Evolutionary conservation across 2,329 filamentous ascomycete species (phyloP).

Genomic region (Colletotrichum echinochloae): DNA sequence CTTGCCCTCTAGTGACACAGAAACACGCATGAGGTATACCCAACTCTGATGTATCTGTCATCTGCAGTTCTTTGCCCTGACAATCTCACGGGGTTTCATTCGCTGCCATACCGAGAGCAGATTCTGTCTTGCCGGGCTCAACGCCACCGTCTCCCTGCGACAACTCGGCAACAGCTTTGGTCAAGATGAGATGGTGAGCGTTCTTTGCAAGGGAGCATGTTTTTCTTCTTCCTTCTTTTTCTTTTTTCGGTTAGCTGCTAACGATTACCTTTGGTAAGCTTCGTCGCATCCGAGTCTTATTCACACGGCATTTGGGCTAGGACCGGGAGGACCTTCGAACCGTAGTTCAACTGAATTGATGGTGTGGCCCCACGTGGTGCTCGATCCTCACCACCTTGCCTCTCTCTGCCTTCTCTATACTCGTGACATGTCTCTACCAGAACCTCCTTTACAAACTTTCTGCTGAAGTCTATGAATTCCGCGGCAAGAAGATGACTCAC

Average conservation of each 20-base stretch:
- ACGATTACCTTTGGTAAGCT: background rate
- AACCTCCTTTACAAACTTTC: slow-evolving; percentile 22
- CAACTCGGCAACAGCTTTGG: background rate
- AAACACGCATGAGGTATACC: background rate
- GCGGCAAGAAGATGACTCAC: too few relatives aligned
- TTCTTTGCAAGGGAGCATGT: too few relatives aligned
- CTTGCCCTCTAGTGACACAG: background rate
- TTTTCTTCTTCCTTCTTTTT: too few relatives aligned
- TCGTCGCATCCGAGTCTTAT: slow-evolving; percentile 15
- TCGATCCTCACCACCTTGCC: background rate
- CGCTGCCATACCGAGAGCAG: background rate
- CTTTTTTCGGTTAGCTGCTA: background rate
- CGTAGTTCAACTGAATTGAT: background rate
- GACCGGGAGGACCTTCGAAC: background rate
- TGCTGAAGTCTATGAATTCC: slow-evolving; percentile 17
- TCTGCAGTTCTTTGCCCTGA: background rate
- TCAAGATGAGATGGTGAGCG: background rate
- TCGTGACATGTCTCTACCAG: background rate
- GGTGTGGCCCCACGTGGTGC: background rate
- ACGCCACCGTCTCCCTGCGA: background rate
- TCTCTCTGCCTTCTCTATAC: background rate
- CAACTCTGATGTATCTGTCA: background rate
- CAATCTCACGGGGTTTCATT: too few relatives aligned
- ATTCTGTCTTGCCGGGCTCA: background rate
- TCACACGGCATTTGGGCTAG: background rate